Evolutionary conservation across 768 basidiomycete genomes (phyloP).

Genomic region (Hygrocybe punicea): DNA sequence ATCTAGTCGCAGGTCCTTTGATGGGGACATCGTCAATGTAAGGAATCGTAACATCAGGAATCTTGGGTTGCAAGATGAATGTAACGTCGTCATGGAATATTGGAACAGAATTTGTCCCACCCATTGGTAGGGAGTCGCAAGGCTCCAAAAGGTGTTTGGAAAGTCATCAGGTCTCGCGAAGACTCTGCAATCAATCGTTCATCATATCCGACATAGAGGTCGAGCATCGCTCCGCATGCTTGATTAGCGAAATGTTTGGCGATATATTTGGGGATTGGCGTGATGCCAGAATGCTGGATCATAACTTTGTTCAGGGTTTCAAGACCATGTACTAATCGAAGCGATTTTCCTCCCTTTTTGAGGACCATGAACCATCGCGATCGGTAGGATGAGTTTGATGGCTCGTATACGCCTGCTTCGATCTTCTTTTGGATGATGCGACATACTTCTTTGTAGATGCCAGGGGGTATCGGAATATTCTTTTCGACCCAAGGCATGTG

Average conservation of each 20-base stretch:
- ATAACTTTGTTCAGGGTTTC: constrained; percentile 38
- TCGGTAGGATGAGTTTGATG: constrained; percentile 36
- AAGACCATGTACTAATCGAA: constrained; percentile 36
- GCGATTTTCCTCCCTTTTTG: constrained; percentile 37
- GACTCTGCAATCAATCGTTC: constrained; percentile 16
- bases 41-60: background rate
- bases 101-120: background rate
- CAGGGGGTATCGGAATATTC: constrained; percentile 34
- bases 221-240: constrained; percentile 30
- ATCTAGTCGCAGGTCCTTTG: constrained; percentile 32
- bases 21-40: background rate
- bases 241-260: constrained; percentile 35
- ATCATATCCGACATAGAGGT: constrained; percentile 39
- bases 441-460: constrained; percentile 32
- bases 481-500: constrained; percentile 34
- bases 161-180: constrained; percentile 40
- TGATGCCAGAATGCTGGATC: constrained; percentile 35
- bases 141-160: constrained; percentile 35
- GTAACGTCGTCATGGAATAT: background rate
- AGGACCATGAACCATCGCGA: constrained; percentile 41
- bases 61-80: constrained; percentile 35
- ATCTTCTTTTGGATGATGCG: constrained; percentile 36
- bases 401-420: constrained; percentile 39
- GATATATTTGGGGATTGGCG: constrained; percentile 31
- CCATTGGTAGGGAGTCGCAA: constrained; percentile 39